These are phyloP conservation scores for Aureobasidium sp. DNA, from an alignment of 2,329 filamentous ascomycete species.

Conservation along the genomic window DNA sequence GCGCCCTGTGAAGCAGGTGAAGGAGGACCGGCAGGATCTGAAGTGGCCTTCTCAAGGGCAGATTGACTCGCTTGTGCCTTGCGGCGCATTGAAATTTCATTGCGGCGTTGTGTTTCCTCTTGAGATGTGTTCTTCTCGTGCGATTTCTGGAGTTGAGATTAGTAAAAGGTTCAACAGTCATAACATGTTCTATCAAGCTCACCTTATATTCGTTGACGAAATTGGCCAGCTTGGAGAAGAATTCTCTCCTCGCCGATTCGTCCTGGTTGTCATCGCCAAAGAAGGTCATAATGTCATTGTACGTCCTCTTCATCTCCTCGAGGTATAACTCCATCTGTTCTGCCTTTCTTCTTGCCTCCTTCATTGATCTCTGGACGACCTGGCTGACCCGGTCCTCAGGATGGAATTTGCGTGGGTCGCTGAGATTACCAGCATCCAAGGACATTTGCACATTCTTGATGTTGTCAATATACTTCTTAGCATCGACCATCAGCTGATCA, in stretches of 20 bases:
- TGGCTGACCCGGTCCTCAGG: conserved; percentile 91
- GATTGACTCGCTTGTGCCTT: conserved; percentile 66
- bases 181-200: conserved; percentile 25
- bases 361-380: conserved; percentile 89
- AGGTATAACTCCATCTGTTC: conserved; percentile 92
- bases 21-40: conserved; percentile 36
- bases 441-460: conserved; percentile 90
- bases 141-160: conserved; percentile 56
- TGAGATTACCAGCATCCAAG: conserved; percentile 87
- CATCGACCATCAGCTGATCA: conserved; percentile 80
- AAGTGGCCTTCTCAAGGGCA: conserved; percentile 37
- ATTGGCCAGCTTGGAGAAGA: conserved; percentile 85
- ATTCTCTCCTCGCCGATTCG: conserved; percentile 87
- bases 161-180: conserved; percentile 2
- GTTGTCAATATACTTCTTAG: conserved; percentile 88
- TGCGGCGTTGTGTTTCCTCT: conserved; percentile 76
- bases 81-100: conserved; percentile 87
- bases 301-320: conserved; percentile 84
- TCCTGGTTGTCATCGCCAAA: conserved; percentile 91
- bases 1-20: conserved; percentile 67
- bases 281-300: conserved; percentile 92
- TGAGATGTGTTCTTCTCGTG: conserved; percentile 80
- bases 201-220: conserved; percentile 92
- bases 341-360: conserved; percentile 89
- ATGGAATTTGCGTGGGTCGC: conserved; percentile 95